Evolutionary conservation across 805 yeast genomes (phyloP).

Genomic region (Candida berthetii): DNA sequence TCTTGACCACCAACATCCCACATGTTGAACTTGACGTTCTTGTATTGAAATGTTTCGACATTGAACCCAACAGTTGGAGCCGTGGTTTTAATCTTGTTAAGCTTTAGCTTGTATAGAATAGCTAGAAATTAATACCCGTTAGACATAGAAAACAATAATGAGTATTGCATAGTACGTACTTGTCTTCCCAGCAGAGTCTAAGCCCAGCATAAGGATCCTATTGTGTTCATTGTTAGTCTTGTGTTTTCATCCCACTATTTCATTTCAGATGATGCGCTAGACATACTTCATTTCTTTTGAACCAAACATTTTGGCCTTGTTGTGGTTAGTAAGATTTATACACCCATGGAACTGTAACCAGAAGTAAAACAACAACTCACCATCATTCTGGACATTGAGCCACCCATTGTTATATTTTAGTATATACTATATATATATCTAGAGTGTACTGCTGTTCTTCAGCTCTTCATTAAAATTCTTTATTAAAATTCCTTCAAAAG

Average conservation of each 20-base stretch:
- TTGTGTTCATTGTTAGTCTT: not conserved
- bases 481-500: too few species aligned
- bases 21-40: conserved; percentile 77
- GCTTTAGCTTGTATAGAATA: conserved; percentile 74
- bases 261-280: too few species aligned
- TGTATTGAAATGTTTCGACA: conserved; percentile 79
- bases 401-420: conserved; percentile 22
- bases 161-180: conserved; percentile 10
- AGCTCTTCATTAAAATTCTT: too few species aligned
- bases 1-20: conserved; percentile 98
- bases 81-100: conserved; percentile 69
- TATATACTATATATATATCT: too few species aligned
- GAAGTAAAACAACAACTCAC: conserved; percentile 10
- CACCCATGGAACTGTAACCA: not conserved
- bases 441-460: too few species aligned
- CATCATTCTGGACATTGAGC: conserved; percentile 24
- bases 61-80: conserved; percentile 95
- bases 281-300: conserved; percentile 40
- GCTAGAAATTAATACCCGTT: conserved; percentile 26
- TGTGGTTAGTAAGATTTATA: not conserved
- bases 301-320: conserved; percentile 42
- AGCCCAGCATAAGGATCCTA: conserved; percentile 81
- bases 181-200: conserved; percentile 92
- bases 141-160: not conserved
- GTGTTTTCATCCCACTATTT: not conserved